These are phyloP conservation scores for Fistulinella cinereoalba DNA, from an alignment of 1,284 basidiomycete genomes.

Conservation along the genomic window DNA sequence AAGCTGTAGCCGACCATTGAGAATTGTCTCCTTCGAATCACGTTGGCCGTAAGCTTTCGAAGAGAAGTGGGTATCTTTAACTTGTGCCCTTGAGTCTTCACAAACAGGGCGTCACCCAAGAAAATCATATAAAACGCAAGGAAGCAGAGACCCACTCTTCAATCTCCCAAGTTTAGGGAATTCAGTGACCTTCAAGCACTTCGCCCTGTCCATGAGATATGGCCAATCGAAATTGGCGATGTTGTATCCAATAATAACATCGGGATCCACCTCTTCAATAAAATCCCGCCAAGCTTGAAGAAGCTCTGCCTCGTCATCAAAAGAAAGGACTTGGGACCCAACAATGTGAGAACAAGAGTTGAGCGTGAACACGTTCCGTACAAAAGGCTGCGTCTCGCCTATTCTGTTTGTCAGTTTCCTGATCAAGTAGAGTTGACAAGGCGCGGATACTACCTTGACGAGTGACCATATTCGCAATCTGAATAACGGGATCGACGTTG, in stretches of 20 bases:
- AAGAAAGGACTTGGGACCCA: slow-evolving; percentile 90
- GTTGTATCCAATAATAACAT: slow-evolving; percentile 94
- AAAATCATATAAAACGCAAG: background rate
- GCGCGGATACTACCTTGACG: slow-evolving; percentile 68
- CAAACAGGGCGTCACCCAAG: slow-evolving; percentile 5
- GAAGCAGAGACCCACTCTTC: slow-evolving; percentile 48
- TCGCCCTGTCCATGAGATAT: slow-evolving; percentile 88
- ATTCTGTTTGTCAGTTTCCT: slow-evolving; percentile 5
- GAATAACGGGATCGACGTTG: slow-evolving; percentile 86
- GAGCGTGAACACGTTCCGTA: slow-evolving; percentile 94
- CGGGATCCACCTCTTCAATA: slow-evolving; percentile 84
- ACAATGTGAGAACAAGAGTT: slow-evolving; percentile 92
- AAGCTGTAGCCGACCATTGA: slow-evolving; percentile 89
- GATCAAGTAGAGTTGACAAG: background rate
- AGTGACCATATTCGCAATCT: slow-evolving; percentile 97
- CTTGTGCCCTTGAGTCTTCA: slow-evolving; percentile 70
- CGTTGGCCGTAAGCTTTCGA: slow-evolving; percentile 95
- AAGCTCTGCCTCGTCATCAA: slow-evolving; percentile 70
- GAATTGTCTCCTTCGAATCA: slow-evolving; percentile 87
- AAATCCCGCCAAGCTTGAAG: slow-evolving; percentile 84
- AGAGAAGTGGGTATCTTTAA: slow-evolving; percentile 92
- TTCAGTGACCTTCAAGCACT: slow-evolving; percentile 65
- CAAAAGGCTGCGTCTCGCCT: slow-evolving; percentile 87
- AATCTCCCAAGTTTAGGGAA: slow-evolving; percentile 83
- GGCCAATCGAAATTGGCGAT: slow-evolving; percentile 91